These are phyloP conservation scores for Ceratocystis papillata DNA, from an alignment of 2,329 filamentous ascomycete genomes.

Conservation along the genomic window DNA sequence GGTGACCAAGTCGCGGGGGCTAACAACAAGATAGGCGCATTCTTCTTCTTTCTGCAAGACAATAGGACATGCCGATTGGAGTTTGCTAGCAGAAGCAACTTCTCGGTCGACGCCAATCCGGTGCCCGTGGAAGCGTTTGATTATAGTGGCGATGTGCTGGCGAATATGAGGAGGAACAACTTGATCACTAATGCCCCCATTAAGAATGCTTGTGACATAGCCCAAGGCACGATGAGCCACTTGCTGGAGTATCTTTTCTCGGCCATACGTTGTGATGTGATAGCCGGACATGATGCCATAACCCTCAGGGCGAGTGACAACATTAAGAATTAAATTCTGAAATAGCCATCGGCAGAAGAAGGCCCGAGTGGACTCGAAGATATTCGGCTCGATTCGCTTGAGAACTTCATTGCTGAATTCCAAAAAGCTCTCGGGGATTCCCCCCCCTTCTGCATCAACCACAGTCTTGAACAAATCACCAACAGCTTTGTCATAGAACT, in stretches of 20 bases:
- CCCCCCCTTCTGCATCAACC: slow-evolving; percentile 70
- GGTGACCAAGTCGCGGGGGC: slow-evolving; percentile 66
- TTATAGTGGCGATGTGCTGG: slow-evolving; percentile 59
- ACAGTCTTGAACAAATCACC: slow-evolving; percentile 74
- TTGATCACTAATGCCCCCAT: slow-evolving; percentile 43
- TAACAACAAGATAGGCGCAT: slow-evolving; percentile 62
- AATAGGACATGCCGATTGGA: background rate
- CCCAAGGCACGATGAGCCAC: slow-evolving; percentile 71
- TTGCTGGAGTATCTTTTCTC: slow-evolving; percentile 69
- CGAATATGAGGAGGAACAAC: slow-evolving; percentile 52
- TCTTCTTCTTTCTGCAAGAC: background rate
- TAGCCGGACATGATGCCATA: slow-evolving; percentile 72
- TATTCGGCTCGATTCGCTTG: slow-evolving; percentile 60
- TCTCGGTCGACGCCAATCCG: background rate
- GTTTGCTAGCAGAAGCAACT: background rate
- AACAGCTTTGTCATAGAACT: slow-evolving; percentile 78
- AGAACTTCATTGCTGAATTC: slow-evolving; percentile 78
- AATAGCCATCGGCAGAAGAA: slow-evolving; percentile 91
- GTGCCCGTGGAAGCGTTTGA: slow-evolving; percentile 49
- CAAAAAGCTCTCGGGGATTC: slow-evolving; percentile 75
- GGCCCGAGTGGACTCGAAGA: slow-evolving; percentile 62
- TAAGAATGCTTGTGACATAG: slow-evolving; percentile 62
- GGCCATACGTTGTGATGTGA: slow-evolving; percentile 81
- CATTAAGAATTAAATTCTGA: slow-evolving; percentile 70
- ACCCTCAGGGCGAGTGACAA: slow-evolving; percentile 80